phyloP scores from a whole-genome alignment of 805 yeast species.

The Spathaspora hagerdaliae region DNA sequence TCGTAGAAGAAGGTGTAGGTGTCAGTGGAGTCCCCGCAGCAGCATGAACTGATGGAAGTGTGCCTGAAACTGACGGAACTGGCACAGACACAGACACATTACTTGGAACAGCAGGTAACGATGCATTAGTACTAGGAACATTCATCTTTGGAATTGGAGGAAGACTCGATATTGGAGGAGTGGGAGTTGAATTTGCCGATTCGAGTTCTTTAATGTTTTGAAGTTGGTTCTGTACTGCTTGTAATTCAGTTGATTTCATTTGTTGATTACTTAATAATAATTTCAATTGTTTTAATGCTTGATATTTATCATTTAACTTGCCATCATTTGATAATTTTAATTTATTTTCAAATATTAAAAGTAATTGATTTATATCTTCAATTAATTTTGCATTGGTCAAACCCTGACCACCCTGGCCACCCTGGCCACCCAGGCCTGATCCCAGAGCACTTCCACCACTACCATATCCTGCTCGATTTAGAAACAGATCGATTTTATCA shows the following conservation, averaged over 20 bases:
- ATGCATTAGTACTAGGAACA: slow-evolving; percentile 9
- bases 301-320: slow-evolving; percentile 40
- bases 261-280: slow-evolving; percentile 34
- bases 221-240: slow-evolving; percentile 35
- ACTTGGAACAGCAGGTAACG: not conserved
- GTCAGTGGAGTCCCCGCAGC: too few relatives aligned
- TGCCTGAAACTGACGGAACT: not conserved
- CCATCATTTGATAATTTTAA: slow-evolving; percentile 35
- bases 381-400: slow-evolving; percentile 15
- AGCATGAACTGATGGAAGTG: not conserved
- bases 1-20: too few relatives aligned
- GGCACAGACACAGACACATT: not conserved
- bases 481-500: slow-evolving; percentile 67
- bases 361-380: slow-evolving; percentile 32
- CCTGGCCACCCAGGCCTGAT: not conserved
- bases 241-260: slow-evolving; percentile 31
- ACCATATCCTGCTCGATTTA: slow-evolving; percentile 34
- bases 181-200: slow-evolving; percentile 6
- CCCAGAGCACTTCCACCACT: not conserved
- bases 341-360: slow-evolving; percentile 41
- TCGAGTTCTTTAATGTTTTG: slow-evolving; percentile 35
- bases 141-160: not conserved
- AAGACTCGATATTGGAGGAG: slow-evolving; percentile 4
- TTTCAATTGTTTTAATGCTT: slow-evolving; percentile 43
- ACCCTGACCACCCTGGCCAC: not conserved